Base-by-base conservation (phyloP, 179 eudicot species). In the Beta corolliflora region DNA sequence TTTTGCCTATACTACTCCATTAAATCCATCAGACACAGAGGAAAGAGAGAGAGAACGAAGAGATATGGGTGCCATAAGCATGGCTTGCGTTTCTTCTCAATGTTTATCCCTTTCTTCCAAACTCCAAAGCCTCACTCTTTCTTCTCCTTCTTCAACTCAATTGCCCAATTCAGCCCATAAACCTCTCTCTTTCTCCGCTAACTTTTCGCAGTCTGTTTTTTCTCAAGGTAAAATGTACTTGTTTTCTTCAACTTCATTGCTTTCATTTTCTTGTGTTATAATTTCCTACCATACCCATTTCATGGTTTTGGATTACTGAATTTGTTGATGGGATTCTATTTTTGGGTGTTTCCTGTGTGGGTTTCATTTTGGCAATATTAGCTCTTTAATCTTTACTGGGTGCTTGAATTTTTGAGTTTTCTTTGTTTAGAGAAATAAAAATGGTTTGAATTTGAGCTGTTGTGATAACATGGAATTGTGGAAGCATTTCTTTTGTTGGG, bases 151-250 rank as follows among this genome's bases (percentile, higher is more conserved):
- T 53, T 78, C 83, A 5, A 11, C 86, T 46, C 55, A 18, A 15
- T 52, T 53, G 0, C 81, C 86, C 9, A 71, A 73, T 83, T 59
- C 86, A 6, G 73, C 88, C 6, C 80, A 82, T 19, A 85, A 74
- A 81, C 80, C 94, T n/a, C 93, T 93, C 75, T 76, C 93, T 75
- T 89, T 86, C 80, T 91, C 91, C 14, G 75, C 90, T 44, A 79
- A 72, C 73, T 61, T 88, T 15, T 88, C 91, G 15, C 84, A 64
- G 13, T 78, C 85, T 75, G 45, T 82, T 60, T 90, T 91, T 86
- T 84, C 97, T 41, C 82, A 81, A 80, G 97, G 97, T 93, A 87
- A 36, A 19, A 52, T 61, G 29, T 77, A 21, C 7, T 23, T 53
- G 9, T 61, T 14, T 41, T 7, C 50, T 16, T 21, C 9, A 64